A percentile compares a stretch with the other conserved stretches of the same genome.
phyloP scores from a whole-genome alignment of 2,329 filamentous ascomycete genomes.

The Ascosphaera aggregata region DNA sequence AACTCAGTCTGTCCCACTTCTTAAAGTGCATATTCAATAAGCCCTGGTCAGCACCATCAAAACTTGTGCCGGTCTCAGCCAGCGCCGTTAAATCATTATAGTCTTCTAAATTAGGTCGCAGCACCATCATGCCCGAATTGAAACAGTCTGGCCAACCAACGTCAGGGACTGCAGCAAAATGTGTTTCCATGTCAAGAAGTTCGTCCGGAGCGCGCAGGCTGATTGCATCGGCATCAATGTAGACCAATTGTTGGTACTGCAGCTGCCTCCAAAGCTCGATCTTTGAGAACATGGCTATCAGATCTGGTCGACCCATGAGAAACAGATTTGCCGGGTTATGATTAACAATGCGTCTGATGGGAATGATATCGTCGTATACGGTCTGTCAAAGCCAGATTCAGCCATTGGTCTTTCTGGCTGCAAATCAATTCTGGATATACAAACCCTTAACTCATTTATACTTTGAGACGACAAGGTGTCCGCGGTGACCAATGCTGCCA shows the following conservation, averaged over 20 bases:
- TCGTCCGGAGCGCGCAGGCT: constrained; percentile 78
- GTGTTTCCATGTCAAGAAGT: constrained; percentile 45
- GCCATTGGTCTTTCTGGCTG: constrained; percentile 4
- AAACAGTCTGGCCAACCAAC: constrained; percentile 97
- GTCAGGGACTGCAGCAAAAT: constrained; percentile 60
- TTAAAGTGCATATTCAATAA: constrained; percentile 86
- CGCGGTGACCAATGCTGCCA: constrained; percentile 62
- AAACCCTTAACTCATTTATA: constrained; percentile 54
- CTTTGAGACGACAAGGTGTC: constrained; percentile 56
- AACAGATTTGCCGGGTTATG: constrained; percentile 57
- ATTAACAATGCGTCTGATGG: constrained; percentile 60
- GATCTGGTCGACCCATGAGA: constrained; percentile 76
- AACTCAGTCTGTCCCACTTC: constrained; percentile 70
- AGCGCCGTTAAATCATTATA: constrained; percentile 68
- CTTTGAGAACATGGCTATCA: constrained; percentile 89
- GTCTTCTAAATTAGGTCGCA: constrained; percentile 66
- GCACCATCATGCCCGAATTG: constrained; percentile 92
- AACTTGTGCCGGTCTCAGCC: constrained; percentile 70
- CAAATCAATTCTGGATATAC: constrained; percentile 7
- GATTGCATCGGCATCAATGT: constrained; percentile 87
- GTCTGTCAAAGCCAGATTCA: constrained; percentile 26
- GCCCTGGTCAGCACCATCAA: constrained; percentile 92
- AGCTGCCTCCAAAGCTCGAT: constrained; percentile 81
- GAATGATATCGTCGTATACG: constrained; percentile 72
- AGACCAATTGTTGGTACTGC: constrained; percentile 81